A percentile compares a stretch with the other conserved stretches of the same genome.
Evolutionary conservation across 2,329 filamentous ascomycete genomes (phyloP).

Genomic region (Juglanconis oblonga): DNA sequence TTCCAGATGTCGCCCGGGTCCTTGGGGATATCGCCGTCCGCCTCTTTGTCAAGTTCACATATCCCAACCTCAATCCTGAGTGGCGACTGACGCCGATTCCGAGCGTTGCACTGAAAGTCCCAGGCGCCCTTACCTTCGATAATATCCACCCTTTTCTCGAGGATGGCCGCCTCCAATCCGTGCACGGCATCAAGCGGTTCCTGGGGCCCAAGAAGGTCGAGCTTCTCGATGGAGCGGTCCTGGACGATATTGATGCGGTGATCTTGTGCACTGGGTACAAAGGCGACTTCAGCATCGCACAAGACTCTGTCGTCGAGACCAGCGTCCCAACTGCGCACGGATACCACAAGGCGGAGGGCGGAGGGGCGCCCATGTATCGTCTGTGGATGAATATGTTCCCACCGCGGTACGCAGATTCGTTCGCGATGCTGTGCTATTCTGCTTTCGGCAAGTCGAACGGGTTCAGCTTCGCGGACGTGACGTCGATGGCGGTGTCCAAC

Average conservation of each 20-base stretch:
- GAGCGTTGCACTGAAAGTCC: slow-evolving; percentile 13
- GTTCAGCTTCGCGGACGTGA: slow-evolving; percentile 39
- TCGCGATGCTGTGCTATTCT: slow-evolving; percentile 40
- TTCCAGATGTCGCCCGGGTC: slow-evolving; percentile 21
- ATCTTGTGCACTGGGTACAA: slow-evolving; percentile 16
- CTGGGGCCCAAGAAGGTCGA: slow-evolving; percentile 15
- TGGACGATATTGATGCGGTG: slow-evolving; percentile 14
- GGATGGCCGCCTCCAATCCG: slow-evolving; percentile 9
- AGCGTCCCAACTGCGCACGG: slow-evolving; percentile 12
- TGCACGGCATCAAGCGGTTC: slow-evolving; percentile 12
- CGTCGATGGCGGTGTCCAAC: slow-evolving; percentile 42
- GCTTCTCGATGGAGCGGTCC: slow-evolving; percentile 12
- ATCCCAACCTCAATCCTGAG: slow-evolving; percentile 25
- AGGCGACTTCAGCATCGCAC: slow-evolving; percentile 14
- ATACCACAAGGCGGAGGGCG: not conserved
- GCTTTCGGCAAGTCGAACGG: slow-evolving; percentile 31
- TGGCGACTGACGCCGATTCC: slow-evolving; percentile 25
- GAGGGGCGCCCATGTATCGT: slow-evolving; percentile 8
- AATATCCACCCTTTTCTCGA: slow-evolving; percentile 32
- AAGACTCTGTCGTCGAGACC: slow-evolving; percentile 8
- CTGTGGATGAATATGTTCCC: slow-evolving; percentile 20
- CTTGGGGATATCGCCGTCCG: slow-evolving; percentile 2
- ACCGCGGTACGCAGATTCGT: slow-evolving; percentile 28
- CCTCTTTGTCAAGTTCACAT: slow-evolving; percentile 1
- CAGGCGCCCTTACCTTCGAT: slow-evolving; percentile 25